Base-by-base conservation (phyloP, 495 filamentous ascomycete genomes). In the Evansstolkia leycettana region DNA sequence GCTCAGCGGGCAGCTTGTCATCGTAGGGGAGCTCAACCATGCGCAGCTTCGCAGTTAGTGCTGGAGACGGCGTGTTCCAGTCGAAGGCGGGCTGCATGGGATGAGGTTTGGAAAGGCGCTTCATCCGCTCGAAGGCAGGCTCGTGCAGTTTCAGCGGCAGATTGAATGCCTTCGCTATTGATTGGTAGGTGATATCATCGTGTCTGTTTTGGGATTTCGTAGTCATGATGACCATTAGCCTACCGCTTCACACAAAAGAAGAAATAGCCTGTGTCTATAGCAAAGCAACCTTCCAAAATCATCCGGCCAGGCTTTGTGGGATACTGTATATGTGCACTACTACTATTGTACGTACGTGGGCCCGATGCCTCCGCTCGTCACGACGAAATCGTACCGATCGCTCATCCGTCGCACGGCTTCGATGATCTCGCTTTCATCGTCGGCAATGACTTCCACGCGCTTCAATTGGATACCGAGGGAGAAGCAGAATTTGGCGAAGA, bases 171-270 rank as follows among this genome's bases (percentile, higher is more conserved):
- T 85, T 84, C 27, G 84, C 90, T 48, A 98, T 88, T 15, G 88
- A 88, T 48, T 77, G 61, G 67, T 98, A 98, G 25, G 90, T 96
- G 43, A 98, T 96, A 50, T 98, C 90, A 50, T 98, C 90, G 61
- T 96, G 90, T 36, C 81, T 90, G 46, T 41, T 40, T 29, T n/a
- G n/a, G n/a, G n/a, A n/a, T n/a, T n/a, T n/a, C n/a, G 11, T 26
- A n/a, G n/a, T n/a, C n/a, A n/a, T n/a, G n/a, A n/a, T n/a, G n/a
- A n/a, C n/a, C n/a, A n/a, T n/a, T n/a, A n/a, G n/a, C n/a, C n/a
- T n/a, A n/a, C n/a, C n/a, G n/a, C n/a, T n/a, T n/a, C n/a, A n/a
- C n/a, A n/a, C n/a, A n/a, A n/a, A n/a, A n/a, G n/a, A n/a, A n/a
- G n/a, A n/a, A n/a, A n/a, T n/a, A n/a, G n/a, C n/a, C n/a, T n/a